Base-by-base conservation (phyloP, 75 land plant genomes). In the Sequoia sempervirens region DNA sequence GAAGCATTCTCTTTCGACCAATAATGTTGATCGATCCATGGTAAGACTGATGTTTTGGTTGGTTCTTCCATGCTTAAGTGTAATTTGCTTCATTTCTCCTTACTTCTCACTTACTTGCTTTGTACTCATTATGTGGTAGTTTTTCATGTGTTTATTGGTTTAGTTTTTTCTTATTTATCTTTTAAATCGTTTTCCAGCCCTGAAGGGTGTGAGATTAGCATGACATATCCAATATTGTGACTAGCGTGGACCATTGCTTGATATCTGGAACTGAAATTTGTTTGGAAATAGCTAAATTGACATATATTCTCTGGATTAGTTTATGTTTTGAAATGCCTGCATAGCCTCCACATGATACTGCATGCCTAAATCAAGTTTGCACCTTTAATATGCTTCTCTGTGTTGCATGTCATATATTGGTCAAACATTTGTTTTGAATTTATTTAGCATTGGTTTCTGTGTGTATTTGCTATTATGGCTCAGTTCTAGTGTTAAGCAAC, bases 1-100 rank as follows among this genome's bases (percentile, higher is more conserved):
- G 91, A 85, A 64, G 3, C 74, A 40, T 41, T 76, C 41, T 11
- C n/a, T 73, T 75, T 82, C 75, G 2, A 78, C 69, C 47, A 56
- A 87, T 66, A 84, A 75, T 86, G 89, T 81, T 45, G 78, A 80
- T 13, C 83, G 72, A 81, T 72, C 78, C 75, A 80, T 76, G 89
- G 91, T 92, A 88, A 76, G 66, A 28, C 47, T 52, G 2, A 15
- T 34, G 53, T 50, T 80, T 47, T 26, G 82, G 37, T 34, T 81
- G 64, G 47, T 20, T 45, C 28, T 14, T 78, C 13, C 30, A 76
- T 78, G 80, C 20, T 78, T 78, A 12, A 78, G 26, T 26, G 4
- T 40, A 2, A 37, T 0, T 43, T 10, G 14, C 50, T 78, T 11
- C 52, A 3, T 78, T 45, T 78, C 45, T 12, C 7, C 12, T 78